These are phyloP conservation scores for Plectosphaerella sp. DNA, from an alignment of 2,329 filamentous ascomycete species.

Conservation along the genomic window DNA sequence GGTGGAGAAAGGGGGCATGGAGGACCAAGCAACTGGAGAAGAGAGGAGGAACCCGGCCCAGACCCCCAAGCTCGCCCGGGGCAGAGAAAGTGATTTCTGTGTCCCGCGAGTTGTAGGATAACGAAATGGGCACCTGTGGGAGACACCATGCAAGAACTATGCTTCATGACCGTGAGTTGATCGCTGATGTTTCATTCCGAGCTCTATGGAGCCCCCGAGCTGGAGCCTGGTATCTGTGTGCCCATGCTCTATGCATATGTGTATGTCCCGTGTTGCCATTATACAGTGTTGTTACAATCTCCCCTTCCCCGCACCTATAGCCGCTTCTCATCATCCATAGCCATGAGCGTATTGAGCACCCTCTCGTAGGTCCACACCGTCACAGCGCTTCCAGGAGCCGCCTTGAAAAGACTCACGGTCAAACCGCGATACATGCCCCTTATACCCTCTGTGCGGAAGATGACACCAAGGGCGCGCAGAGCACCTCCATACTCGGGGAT, in stretches of 20 bases:
- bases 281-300: constrained; percentile 15
- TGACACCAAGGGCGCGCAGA: constrained; percentile 59
- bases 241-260: background rate
- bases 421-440: constrained; percentile 84
- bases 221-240: too few species aligned
- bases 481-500: constrained; percentile 80
- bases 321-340: constrained; percentile 19
- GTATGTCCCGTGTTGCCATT: constrained; percentile 4
- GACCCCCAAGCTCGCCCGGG: too few species aligned
- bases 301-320: background rate
- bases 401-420: constrained; percentile 85
- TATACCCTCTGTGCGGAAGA: constrained; percentile 68
- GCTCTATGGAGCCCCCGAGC: too few species aligned
- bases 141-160: too few species aligned
- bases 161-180: too few species aligned
- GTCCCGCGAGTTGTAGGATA: too few species aligned
- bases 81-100: too few species aligned
- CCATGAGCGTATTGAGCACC: constrained; percentile 56
- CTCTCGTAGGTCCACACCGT: constrained; percentile 95
- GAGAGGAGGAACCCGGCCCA: too few species aligned
- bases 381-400: constrained; percentile 85
- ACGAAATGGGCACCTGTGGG: too few species aligned
- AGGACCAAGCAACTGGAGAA: too few species aligned
- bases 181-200: too few species aligned
- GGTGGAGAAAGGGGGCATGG: too few species aligned